These are phyloP conservation scores for Kurtzmaniella cleridarum DNA, from an alignment of 805 yeast genomes.

Conservation along the genomic window DNA sequence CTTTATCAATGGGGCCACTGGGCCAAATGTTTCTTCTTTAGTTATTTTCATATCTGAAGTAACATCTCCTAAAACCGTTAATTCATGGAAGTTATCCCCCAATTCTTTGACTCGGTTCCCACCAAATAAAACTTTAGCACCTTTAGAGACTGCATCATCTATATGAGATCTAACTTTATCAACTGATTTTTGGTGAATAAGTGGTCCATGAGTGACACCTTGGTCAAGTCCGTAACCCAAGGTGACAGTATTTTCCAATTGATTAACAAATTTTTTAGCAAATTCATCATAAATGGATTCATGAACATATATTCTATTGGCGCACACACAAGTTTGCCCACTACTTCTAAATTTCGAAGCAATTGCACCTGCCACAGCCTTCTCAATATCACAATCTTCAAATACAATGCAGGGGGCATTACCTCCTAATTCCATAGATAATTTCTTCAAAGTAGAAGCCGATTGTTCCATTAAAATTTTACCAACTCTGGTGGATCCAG, in stretches of 20 bases:
- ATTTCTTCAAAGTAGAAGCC: constrained; percentile 52
- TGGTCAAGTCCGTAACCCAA: constrained; percentile 60
- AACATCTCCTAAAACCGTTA: constrained; percentile 62
- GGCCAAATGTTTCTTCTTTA: constrained; percentile 79
- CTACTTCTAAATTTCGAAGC: constrained; percentile 56
- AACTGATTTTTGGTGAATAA: constrained; percentile 60
- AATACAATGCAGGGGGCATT: constrained; percentile 62
- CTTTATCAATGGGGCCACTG: constrained; percentile 65
- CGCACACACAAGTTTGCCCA: constrained; percentile 66
- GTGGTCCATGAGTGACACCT: constrained; percentile 70
- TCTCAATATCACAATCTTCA: constrained; percentile 53
- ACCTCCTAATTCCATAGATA: constrained; percentile 63
- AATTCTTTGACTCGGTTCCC: constrained; percentile 50
- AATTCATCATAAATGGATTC: constrained; percentile 46
- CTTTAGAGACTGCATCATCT: constrained; percentile 58
- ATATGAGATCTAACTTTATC: constrained; percentile 58
- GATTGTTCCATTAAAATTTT: constrained; percentile 54
- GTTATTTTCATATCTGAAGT: constrained; percentile 51
- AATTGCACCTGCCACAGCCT: constrained; percentile 47
- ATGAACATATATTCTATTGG: constrained; percentile 56
- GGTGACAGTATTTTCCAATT: constrained; percentile 29
- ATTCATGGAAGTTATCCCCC: constrained; percentile 62
- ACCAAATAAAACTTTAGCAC: constrained; percentile 60
- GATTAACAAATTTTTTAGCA: constrained; percentile 34
- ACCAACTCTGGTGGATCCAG: constrained; percentile 63